A percentile compares a stretch with the other conserved stretches of the same genome.
Conservation (phyloP, 2,329 filamentous ascomycete species). For the Phyllosticta citribraziliensis region DNA sequence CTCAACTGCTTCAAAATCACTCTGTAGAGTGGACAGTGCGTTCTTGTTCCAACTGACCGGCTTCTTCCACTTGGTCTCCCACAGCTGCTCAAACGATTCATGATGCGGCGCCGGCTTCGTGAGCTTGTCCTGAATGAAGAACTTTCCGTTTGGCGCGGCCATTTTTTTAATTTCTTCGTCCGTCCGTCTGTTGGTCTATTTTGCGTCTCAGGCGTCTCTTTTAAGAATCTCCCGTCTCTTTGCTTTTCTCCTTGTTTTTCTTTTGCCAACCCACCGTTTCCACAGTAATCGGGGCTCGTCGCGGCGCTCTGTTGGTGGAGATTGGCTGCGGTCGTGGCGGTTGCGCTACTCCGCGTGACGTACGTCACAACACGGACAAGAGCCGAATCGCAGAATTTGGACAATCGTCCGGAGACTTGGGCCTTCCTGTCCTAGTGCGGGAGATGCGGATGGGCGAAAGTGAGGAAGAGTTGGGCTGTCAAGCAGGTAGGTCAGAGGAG, state of each 20-base stretch:
- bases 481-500: no score
- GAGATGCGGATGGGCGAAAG: no score
- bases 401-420: no score
- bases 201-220: not conserved
- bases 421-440: no score
- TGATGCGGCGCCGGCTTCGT: slow-evolving; percentile 35
- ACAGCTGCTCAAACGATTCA: slow-evolving; percentile 40
- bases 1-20: not conserved
- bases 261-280: no score
- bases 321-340: no score
- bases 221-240: not conserved
- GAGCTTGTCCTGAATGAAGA: slow-evolving; percentile 39
- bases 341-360: no score
- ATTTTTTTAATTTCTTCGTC: slow-evolving; percentile 12
- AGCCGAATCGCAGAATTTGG: no score
- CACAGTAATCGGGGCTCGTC: no score
- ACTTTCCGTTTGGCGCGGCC: slow-evolving; percentile 32
- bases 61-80: slow-evolving; percentile 68
- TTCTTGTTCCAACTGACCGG: slow-evolving; percentile 39
- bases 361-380: no score
- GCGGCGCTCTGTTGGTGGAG: no score
- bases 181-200: not conserved
- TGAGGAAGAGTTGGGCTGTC: no score
- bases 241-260: not conserved
- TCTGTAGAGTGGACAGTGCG: not conserved